Conservation (phyloP, 495 filamentous ascomycete species). For the Neurospora hispaniola region DNA sequence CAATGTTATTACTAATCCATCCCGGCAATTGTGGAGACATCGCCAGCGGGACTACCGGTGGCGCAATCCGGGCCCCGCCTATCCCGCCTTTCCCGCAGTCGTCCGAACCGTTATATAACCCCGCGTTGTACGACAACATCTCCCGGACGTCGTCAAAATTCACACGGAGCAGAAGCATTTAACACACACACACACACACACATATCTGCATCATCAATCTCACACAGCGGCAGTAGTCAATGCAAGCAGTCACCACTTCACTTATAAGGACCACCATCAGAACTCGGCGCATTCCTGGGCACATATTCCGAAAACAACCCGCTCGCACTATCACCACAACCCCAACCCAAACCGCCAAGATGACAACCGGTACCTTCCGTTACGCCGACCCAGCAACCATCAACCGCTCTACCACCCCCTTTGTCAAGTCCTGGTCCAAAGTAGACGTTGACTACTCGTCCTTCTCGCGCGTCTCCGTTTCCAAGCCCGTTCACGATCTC, state of each 20-base stretch:
- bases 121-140: neutral
- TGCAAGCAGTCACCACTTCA: neutral
- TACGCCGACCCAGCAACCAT: constrained; percentile 18
- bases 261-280: neutral
- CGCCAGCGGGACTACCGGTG: neutral
- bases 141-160: neutral
- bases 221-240: neutral
- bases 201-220: no score
- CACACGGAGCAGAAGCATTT: no score
- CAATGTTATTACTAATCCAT: neutral
- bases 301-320: neutral
- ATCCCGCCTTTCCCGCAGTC: neutral
- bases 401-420: constrained; percentile 10
- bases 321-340: neutral
- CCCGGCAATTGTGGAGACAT: neutral
- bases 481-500: neutral
- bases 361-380: constrained; percentile 18
- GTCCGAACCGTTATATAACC: neutral
- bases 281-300: neutral
- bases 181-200: no score
- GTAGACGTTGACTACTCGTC: constrained; percentile 27
- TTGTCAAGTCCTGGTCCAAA: constrained; percentile 29
- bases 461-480: constrained; percentile 10
- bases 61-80: neutral
- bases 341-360: constrained; percentile 4